These are phyloP conservation scores for Backusella tarrabulga DNA, from an alignment of 192 early-diverging fungal species.

Conservation along the genomic window DNA sequence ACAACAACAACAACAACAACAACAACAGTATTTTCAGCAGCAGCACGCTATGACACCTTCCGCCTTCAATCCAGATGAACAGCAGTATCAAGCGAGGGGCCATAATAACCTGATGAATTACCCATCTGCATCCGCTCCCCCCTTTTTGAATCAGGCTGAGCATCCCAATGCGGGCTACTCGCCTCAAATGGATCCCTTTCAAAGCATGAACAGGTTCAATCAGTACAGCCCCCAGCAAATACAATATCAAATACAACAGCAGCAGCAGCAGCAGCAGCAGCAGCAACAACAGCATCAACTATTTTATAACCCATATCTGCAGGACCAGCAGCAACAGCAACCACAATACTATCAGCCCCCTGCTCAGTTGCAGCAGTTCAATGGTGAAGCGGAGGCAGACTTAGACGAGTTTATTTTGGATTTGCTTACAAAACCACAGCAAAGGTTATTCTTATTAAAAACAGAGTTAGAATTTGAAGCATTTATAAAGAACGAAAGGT, in stretches of 20 bases:
- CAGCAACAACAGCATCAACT: neutral
- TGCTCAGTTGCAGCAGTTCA: conserved; percentile 10
- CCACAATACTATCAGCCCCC: conserved; percentile 4
- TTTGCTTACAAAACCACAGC: conserved; percentile 58
- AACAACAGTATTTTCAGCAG: neutral
- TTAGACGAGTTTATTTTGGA: conserved; percentile 63
- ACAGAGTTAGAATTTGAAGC: conserved; percentile 61
- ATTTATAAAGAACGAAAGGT: conserved; percentile 61
- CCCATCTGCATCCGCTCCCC: neutral
- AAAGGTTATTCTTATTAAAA: conserved; percentile 68
- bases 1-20: neutral
- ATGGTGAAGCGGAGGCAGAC: neutral
- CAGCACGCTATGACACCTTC: neutral
- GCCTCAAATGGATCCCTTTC: neutral
- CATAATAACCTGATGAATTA: neutral
- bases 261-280: neutral
- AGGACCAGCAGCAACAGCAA: conserved; percentile 3
- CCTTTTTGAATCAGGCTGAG: neutral
- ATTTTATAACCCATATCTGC: neutral
- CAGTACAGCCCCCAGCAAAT: neutral
- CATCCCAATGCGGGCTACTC: neutral
- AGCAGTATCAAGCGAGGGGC: neutral
- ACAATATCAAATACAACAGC: neutral
- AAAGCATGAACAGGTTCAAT: neutral
- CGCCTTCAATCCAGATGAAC: neutral